Percentiles rank a stretch among this genome's conserved stretches.
phyloP scores from a whole-genome alignment of 805 yeast genomes.

The Wickerhamomyces bisporus region DNA sequence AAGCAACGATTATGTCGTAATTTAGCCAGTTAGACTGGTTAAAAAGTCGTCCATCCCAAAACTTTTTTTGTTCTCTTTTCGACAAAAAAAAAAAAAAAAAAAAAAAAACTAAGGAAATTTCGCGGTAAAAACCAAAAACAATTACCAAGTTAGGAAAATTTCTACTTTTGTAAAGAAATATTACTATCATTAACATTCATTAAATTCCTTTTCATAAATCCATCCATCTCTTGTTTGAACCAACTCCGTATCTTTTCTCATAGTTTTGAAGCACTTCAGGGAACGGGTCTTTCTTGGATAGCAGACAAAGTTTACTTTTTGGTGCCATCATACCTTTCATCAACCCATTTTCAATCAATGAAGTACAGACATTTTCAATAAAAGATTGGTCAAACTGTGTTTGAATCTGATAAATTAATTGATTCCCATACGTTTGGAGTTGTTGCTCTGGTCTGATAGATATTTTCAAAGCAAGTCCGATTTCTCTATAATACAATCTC shows the following conservation, averaged over 20 bases:
- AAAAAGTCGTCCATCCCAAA: too few relatives aligned
- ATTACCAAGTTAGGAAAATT: too few relatives aligned
- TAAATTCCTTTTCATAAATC: constrained; percentile 4
- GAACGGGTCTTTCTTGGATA: constrained; percentile 40
- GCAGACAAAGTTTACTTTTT: constrained; percentile 32
- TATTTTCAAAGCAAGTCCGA: constrained; percentile 22
- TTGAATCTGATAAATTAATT: constrained; percentile 24
- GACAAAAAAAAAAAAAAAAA: too few relatives aligned
- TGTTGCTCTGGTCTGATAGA: constrained; percentile 20
- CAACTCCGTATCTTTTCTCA: constrained; percentile 8
- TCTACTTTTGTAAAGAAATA: too few relatives aligned
- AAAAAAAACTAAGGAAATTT: too few relatives aligned
- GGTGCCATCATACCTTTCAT: constrained; percentile 48
- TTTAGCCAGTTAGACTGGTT: too few relatives aligned
- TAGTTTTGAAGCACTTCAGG: constrained; percentile 26
- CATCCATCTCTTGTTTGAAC: constrained; percentile 15
- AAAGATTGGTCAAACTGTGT: constrained; percentile 28
- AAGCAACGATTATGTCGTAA: too few relatives aligned
- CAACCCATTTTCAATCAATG: constrained; percentile 49
- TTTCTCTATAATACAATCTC: constrained; percentile 3
- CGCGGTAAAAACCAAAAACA: too few relatives aligned
- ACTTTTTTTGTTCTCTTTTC: too few relatives aligned
- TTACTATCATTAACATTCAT: background rate
- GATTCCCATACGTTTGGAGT: constrained; percentile 9
- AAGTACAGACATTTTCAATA: constrained; percentile 44